Conservation (phyloP, 768 basidiomycete genomes). For the Sporobolomyces roseus region DNA sequence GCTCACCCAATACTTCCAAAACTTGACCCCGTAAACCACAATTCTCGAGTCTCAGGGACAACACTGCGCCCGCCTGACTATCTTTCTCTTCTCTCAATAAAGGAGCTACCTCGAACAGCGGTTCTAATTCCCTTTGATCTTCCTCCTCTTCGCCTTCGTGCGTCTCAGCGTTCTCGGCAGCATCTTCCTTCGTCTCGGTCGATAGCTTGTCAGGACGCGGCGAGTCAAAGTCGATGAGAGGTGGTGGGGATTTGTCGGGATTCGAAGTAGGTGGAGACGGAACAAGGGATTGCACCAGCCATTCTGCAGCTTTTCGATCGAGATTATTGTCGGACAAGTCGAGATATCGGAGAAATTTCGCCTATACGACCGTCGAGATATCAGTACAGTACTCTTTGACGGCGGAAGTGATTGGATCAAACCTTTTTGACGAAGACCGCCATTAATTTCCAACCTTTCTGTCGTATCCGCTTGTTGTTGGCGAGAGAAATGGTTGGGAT, state of each 20-base stretch:
- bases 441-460: conserved; percentile 69
- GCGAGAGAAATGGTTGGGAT: conserved; percentile 79
- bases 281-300: conserved; percentile 66
- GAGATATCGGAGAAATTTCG: conserved; percentile 72
- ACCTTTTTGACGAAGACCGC: conserved; percentile 77
- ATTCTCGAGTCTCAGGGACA: conserved; percentile 75
- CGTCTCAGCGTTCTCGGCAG: background rate
- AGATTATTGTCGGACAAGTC: conserved; percentile 81
- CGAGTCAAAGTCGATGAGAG: conserved; percentile 11
- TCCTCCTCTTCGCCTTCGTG: conserved; percentile 10
- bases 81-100: conserved; percentile 45
- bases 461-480: conserved; percentile 76
- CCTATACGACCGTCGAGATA: conserved; percentile 51
- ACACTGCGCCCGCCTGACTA: conserved; percentile 54
- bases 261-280: conserved; percentile 52
- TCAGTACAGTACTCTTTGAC: background rate
- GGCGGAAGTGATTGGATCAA: conserved; percentile 25
- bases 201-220: background rate
- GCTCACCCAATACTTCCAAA: conserved; percentile 74
- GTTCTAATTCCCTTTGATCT: conserved; percentile 3
- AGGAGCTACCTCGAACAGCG: conserved; percentile 48
- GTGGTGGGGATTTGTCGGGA: background rate
- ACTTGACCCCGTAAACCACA: conserved; percentile 69
- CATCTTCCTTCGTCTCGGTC: background rate
- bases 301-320: conserved; percentile 80